Percentiles rank a stretch among this genome's conserved stretches.
Conservation (phyloP, 345 rosid species). For the Pugionium dolabratum region DNA sequence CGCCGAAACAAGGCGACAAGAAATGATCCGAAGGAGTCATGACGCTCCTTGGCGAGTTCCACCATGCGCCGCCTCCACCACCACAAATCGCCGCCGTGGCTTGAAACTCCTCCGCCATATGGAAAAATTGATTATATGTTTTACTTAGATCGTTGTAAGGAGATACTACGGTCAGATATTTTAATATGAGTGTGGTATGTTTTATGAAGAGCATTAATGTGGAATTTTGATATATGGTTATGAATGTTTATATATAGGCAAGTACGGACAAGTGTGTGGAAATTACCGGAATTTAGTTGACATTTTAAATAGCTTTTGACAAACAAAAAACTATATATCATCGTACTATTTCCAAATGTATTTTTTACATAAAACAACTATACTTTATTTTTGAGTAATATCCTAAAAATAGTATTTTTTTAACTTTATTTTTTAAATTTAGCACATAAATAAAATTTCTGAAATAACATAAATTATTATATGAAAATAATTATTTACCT, state of each 20-base stretch:
- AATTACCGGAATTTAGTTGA: constrained; percentile 45
- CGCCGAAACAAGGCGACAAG: constrained; percentile 40
- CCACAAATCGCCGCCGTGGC: constrained; percentile 38
- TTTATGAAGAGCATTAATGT: constrained; percentile 23
- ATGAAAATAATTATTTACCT: too few species aligned
- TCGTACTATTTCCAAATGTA: constrained; percentile 28
- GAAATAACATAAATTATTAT: too few species aligned
- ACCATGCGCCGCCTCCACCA: constrained; percentile 36
- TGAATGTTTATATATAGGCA: constrained; percentile 35
- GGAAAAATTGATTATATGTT: constrained; percentile 4
- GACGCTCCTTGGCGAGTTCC: constrained; percentile 43
- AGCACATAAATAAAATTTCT: too few species aligned
- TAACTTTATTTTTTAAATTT: too few species aligned
- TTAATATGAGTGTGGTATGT: constrained; percentile 23
- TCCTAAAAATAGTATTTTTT: too few species aligned
- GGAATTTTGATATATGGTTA: constrained; percentile 27
- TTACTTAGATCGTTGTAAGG: constrained; percentile 6
- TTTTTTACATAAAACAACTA: neutral
- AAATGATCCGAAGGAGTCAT: constrained; percentile 39
- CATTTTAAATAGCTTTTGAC: constrained; percentile 30
- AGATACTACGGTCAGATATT: constrained; percentile 10
- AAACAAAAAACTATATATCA: constrained; percentile 23
- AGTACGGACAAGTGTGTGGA: constrained; percentile 45
- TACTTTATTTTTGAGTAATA: neutral
- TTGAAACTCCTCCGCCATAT: constrained; percentile 43